phyloP scores from a whole-genome alignment of 306 rosid genomes.

The Trifolium subterraneum region DNA sequence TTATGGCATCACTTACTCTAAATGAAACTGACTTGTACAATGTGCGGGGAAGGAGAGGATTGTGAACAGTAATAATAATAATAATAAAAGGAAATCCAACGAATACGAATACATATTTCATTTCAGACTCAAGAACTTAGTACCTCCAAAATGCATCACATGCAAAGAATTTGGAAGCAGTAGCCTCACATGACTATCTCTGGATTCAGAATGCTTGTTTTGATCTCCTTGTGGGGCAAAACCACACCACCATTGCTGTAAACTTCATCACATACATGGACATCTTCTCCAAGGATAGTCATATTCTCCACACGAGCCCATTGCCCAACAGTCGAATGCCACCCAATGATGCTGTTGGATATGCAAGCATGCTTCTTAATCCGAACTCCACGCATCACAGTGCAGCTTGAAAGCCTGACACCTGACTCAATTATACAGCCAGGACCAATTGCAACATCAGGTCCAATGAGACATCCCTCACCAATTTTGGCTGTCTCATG shows the following conservation, averaged over 20 bases:
- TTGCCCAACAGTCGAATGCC: slow-evolving; percentile 97
- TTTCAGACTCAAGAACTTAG: slow-evolving; percentile 37
- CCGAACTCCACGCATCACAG: slow-evolving; percentile 90
- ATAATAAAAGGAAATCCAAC: not conserved
- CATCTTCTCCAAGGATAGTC: slow-evolving; percentile 98
- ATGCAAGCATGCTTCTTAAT: slow-evolving; percentile 88
- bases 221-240: slow-evolving; percentile 98
- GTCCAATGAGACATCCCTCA: slow-evolving; percentile 97
- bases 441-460: slow-evolving; percentile 98
- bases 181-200: slow-evolving; percentile 88
- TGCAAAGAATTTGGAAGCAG: slow-evolving; percentile 26
- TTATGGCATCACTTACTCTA: slow-evolving; percentile 32
- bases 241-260: slow-evolving; percentile 97
- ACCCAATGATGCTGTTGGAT: slow-evolving; percentile 92
- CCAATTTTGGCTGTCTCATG: slow-evolving; percentile 89
- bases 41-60: slow-evolving; percentile 2
- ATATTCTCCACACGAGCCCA: slow-evolving; percentile 99
- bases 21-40: slow-evolving; percentile 39
- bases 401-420: slow-evolving; percentile 93
- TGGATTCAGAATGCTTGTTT: slow-evolving; percentile 91
- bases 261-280: slow-evolving; percentile 87
- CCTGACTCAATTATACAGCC: slow-evolving; percentile 89
- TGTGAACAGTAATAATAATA: not conserved
- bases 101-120: slow-evolving; percentile 24
- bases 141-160: slow-evolving; percentile 25